phyloP scores from a whole-genome alignment of 208 protist genomes.

The Wallacemonas sp. region DNA sequence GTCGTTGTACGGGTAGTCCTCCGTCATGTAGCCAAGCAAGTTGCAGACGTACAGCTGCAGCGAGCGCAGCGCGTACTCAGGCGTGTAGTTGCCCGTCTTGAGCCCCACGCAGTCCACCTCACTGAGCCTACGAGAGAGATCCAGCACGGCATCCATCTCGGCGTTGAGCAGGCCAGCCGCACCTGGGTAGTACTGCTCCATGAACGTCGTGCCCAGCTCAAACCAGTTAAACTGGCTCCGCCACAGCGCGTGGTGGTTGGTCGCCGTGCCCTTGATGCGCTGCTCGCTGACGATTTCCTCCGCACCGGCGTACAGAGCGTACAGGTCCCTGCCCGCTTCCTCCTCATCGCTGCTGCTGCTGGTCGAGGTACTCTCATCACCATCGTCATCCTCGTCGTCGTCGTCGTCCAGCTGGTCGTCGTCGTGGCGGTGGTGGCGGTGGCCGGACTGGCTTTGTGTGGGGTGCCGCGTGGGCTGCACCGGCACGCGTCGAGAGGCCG shows the following conservation, averaged over 20 bases:
- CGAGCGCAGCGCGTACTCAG: conserved; percentile 70
- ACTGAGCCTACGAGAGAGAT: conserved; percentile 51
- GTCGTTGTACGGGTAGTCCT: conserved; percentile 83
- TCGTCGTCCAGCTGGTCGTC: background rate
- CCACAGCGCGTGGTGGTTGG: conserved; percentile 41
- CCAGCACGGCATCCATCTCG: conserved; percentile 70
- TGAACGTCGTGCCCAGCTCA: conserved; percentile 61
- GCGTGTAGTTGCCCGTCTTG: conserved; percentile 41
- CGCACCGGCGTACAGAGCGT: conserved; percentile 56
- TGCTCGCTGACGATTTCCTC: conserved; percentile 70
- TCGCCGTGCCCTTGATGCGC: conserved; percentile 54
- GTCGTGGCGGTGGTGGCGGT: no score
- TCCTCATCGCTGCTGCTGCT: background rate
- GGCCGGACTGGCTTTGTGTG: no score
- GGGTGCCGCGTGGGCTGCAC: background rate
- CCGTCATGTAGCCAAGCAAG: conserved; percentile 77
- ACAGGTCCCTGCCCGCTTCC: conserved; percentile 28
- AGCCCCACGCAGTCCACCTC: conserved; percentile 70
- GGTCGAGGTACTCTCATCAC: background rate
- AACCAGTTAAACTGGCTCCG: conserved; percentile 74
- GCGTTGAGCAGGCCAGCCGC: conserved; percentile 65
- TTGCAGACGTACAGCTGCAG: conserved; percentile 83
- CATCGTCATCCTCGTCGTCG: background rate
- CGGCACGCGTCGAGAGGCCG: conserved; percentile 3
- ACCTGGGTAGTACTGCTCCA: conserved; percentile 90